phyloP scores from a whole-genome alignment of 371 early-diverging fungal genomes.

The Mucor irregularis region DNA sequence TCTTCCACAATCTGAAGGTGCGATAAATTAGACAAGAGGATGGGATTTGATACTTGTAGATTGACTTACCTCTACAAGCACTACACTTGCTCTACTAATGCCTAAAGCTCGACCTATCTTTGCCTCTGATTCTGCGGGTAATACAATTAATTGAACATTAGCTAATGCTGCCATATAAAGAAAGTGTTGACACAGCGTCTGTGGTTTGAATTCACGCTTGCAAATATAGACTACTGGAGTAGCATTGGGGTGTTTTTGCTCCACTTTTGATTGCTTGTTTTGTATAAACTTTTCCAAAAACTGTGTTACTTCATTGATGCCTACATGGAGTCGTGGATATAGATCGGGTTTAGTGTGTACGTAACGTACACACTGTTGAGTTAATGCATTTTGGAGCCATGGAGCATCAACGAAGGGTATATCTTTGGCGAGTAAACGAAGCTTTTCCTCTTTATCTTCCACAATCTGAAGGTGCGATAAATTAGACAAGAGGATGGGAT shows the following conservation, averaged over 20 bases:
- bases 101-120: conserved; percentile 23
- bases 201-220: conserved; percentile 38
- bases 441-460: conserved; percentile 24
- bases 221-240: conserved; percentile 34
- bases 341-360: conserved; percentile 29
- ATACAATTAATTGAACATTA: conserved; percentile 21
- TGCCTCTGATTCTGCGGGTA: conserved; percentile 32
- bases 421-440: conserved; percentile 26
- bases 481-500: no score
- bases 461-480: conserved; percentile 8
- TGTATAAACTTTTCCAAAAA: conserved; percentile 26
- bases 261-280: not conserved
- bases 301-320: conserved; percentile 36
- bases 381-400: conserved; percentile 19
- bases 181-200: conserved; percentile 34
- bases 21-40: no score
- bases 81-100: conserved; percentile 18
- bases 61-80: conserved; percentile 31
- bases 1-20: conserved; percentile 12
- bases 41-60: no score
- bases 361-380: no score
- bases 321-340: conserved; percentile 21
- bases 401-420: conserved; percentile 25
- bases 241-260: not conserved
- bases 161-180: conserved; percentile 37